Base-by-base conservation (phyloP, 768 basidiomycete species). In the Terana coerulea region DNA sequence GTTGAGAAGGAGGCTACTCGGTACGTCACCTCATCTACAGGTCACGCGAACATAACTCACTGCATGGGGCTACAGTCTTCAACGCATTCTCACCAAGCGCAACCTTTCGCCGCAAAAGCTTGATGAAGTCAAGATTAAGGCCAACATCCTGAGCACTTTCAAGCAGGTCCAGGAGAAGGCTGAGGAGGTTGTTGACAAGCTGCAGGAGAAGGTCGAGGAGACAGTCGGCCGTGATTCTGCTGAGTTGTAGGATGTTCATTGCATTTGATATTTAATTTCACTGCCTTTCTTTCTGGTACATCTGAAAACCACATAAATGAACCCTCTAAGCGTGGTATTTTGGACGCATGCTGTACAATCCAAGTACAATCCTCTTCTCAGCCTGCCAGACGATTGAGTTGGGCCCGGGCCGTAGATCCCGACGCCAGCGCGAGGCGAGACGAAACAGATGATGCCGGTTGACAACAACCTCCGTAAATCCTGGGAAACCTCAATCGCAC, bases 51-150 rank as follows among this genome's bases (percentile, higher is more conserved):
- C n/a, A n/a, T 66, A 24, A 57, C n/a, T 22, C 34, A 22, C 15
- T 56, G 22, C 41, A 19, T 56, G 55, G 14, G 44, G 6, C 19
- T 59, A 10, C 52, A 92, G 91, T n/a, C 73, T 93, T 55, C 75
- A 75, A 52, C 79, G 80, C 54, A 88, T 95, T 61, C 76, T 95
- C 52, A 69, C 73, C 61, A 95, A 94, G 69, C 84, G 86, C 43
- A 83, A 74, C n/a, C 73, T 98, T 36, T 75, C 87, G 7, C 75
- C 79, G 0, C 69, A 75, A 35, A 98, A 98, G 72, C 70, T 94
- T 36, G 97, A 99, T 64, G 93, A 98, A 72, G 84, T 98, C 64
- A 88, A 91, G 70, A 79, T 89, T 66, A 98, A 95, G 74, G 77
- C 81, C 48, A 98, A 98, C 73, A 80, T 98, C 60, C 78, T 93